Base-by-base conservation (phyloP, 1,284 basidiomycete genomes). In the Boletus semigastroideus region DNA sequence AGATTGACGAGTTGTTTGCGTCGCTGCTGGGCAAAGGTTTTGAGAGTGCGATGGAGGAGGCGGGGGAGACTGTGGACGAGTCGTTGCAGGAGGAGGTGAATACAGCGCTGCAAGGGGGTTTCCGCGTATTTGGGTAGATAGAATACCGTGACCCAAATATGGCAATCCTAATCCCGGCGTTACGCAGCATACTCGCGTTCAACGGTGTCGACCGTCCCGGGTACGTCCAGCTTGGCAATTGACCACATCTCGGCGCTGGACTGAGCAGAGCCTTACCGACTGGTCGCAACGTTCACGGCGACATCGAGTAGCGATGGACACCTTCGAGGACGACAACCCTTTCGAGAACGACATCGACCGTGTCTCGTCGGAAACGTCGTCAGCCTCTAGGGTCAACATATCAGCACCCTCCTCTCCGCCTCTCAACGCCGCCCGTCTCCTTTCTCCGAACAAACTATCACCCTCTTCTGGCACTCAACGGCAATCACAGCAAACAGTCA, bases 1-100 rank as follows among this genome's bases (percentile, higher is more conserved):
- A 97, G 73, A 82, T 93, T 53, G 94, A 97, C 66, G 94, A 97
- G 67, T 70, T 97, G 46, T 97, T 98, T 69, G 78, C 84, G 34
- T 92, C 88, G 25, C 70, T 98, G 46, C 77, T 98, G 30, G 92
- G 93, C 3, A 81, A 76, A 62, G 84, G 84, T 14, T 84, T 82
- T 55, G 78, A 79, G 59, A 60, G 65, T 37, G 62, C 68, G 16
- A 56, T 55, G 50, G 49, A 49, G 30, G 60, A 63, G 31, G 61
- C 44, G 2, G 64, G 62, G 25, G 55, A 62, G 57, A 49, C 59
- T 20, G 61, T 48, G 30, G 56, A 58, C 19, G 60, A 56, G 31
- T 53, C 61, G 27, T 46, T 62, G 51, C 66, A 69, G 44, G 57
- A 61, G 33, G 65, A 66, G 40, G 47, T 67, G 44, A 63, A 59